A percentile compares a stretch with the other conserved stretches of the same genome.
Evolutionary conservation across 2,329 filamentous ascomycete species (phyloP).

Genomic region (Lecanicillium sp.): DNA sequence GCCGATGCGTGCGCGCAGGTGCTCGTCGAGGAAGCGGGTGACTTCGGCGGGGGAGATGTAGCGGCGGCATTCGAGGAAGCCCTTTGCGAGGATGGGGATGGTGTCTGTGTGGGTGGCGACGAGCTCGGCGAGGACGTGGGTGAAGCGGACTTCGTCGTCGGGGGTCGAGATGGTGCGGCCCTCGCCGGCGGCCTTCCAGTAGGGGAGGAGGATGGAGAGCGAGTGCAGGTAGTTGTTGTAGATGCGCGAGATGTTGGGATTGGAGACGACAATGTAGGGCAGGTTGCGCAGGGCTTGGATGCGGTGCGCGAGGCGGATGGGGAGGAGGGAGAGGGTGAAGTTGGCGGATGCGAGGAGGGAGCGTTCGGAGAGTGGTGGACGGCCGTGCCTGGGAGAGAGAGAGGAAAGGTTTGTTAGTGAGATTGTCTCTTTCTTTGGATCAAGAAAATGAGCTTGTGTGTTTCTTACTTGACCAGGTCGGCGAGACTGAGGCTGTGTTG

Average conservation of each 20-base stretch:
- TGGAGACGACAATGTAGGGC: conserved; percentile 97
- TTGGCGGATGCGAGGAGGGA: conserved; percentile 86
- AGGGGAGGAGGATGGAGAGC: conserved; percentile 81
- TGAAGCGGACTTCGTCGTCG: conserved; percentile 85
- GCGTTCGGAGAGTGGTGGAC: conserved; percentile 71
- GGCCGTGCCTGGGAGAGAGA: conserved; percentile 50
- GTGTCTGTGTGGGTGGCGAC: conserved; percentile 92
- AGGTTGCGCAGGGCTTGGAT: conserved; percentile 90
- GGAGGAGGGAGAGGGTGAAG: conserved; percentile 88
- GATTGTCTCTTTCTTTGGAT: too few relatives aligned
- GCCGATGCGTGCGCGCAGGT: conserved; percentile 87
- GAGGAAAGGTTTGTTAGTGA: neutral
- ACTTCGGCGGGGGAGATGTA: conserved; percentile 80
- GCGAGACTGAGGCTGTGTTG: conserved; percentile 77
- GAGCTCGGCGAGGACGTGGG: conserved; percentile 87
- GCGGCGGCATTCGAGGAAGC: conserved; percentile 85
- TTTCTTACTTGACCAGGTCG: conserved; percentile 72
- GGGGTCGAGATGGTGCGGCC: conserved; percentile 44
- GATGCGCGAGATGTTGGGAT: conserved; percentile 87
- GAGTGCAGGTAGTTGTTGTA: conserved; percentile 96
- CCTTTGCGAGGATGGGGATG: conserved; percentile 83
- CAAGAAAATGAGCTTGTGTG: neutral
- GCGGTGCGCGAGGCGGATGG: conserved; percentile 84
- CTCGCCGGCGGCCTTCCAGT: conserved; percentile 44
- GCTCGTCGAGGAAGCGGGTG: conserved; percentile 87